phyloP scores from a whole-genome alignment of 2,329 filamentous ascomycete species.

The Chaetomiaceae sp. region DNA sequence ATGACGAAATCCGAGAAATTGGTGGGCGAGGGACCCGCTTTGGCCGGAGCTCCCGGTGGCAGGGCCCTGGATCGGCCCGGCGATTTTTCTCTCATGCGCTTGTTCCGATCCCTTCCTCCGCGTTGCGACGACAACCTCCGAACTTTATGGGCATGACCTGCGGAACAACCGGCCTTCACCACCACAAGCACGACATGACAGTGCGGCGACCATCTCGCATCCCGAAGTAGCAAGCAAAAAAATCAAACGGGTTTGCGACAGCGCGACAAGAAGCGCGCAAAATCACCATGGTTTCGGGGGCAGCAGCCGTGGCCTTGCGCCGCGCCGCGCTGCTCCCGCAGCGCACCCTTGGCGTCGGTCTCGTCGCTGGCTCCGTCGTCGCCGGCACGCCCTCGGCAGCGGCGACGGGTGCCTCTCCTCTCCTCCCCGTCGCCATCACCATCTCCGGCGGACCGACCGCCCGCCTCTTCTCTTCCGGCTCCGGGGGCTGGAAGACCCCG shows the following conservation, averaged over 20 bases:
- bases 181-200: slow-evolving; percentile 23
- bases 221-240: slow-evolving; percentile 19
- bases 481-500: slow-evolving; percentile 8
- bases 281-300: slow-evolving; percentile 46
- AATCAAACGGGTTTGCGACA: slow-evolving; percentile 4
- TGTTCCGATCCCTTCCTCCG: slow-evolving; percentile 2
- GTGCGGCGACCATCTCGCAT: slow-evolving; percentile 3
- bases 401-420: slow-evolving; percentile 21
- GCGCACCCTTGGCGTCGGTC: slow-evolving; percentile 35
- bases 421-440: not conserved
- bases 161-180: slow-evolving; percentile 9
- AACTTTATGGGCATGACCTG: slow-evolving; percentile 12
- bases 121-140: slow-evolving; percentile 8
- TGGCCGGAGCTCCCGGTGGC: slow-evolving; percentile 6
- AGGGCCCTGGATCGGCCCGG: slow-evolving; percentile 17
- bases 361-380: slow-evolving; percentile 8
- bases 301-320: slow-evolving; percentile 36
- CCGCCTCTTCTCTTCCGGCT: slow-evolving; percentile 16
- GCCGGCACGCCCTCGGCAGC: not conserved
- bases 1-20: slow-evolving; percentile 22
- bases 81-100: slow-evolving; percentile 16
- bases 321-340: slow-evolving; percentile 45
- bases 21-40: slow-evolving; percentile 9
- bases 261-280: slow-evolving; percentile 18
- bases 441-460: slow-evolving; percentile 10